These are phyloP conservation scores for Tubosaeta sp. DNA, from an alignment of 768 basidiomycete genomes.

Conservation along the genomic window DNA sequence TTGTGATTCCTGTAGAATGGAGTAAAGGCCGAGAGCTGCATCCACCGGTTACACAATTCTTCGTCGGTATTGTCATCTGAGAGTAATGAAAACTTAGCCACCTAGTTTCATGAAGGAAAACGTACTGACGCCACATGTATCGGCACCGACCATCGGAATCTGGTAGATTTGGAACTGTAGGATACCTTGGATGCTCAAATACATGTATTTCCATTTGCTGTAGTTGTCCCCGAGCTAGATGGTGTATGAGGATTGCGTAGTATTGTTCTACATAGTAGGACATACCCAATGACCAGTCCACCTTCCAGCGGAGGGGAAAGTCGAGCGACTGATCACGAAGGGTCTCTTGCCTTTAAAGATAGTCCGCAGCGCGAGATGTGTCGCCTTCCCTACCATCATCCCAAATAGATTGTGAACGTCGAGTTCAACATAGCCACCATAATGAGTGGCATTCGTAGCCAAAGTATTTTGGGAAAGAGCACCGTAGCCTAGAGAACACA, in stretches of 20 bases:
- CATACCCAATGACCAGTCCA: slow-evolving; percentile 72
- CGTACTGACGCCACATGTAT: slow-evolving; percentile 43
- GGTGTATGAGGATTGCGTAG: too few species aligned
- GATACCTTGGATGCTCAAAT: slow-evolving; percentile 66
- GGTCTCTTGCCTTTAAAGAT: slow-evolving; percentile 59
- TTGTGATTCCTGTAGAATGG: slow-evolving; percentile 86
- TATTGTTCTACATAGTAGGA: too few species aligned
- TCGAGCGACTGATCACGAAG: slow-evolving; percentile 67
- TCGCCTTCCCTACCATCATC: slow-evolving; percentile 64
- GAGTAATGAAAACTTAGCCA: too few species aligned
- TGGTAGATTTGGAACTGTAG: slow-evolving; percentile 83
- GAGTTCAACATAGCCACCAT: slow-evolving; percentile 55
- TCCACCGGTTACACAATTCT: slow-evolving; percentile 82
- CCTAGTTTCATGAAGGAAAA: too few species aligned
- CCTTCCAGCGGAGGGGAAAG: slow-evolving; percentile 62
- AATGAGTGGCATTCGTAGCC: slow-evolving; percentile 70
- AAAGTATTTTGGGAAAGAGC: slow-evolving; percentile 50
- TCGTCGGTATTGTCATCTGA: slow-evolving; percentile 68
- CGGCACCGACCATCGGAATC: slow-evolving; percentile 80
- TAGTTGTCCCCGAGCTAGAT: slow-evolving; percentile 79
- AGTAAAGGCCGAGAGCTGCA: slow-evolving; percentile 77
- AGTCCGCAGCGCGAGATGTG: slow-evolving; percentile 52
- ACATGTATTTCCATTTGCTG: slow-evolving; percentile 71
- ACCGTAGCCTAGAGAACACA: slow-evolving; percentile 39
- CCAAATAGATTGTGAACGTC: slow-evolving; percentile 73